Evolutionary conservation across 257 asterid species (phyloP).

Genomic region (Voacanga thouarsii): DNA sequence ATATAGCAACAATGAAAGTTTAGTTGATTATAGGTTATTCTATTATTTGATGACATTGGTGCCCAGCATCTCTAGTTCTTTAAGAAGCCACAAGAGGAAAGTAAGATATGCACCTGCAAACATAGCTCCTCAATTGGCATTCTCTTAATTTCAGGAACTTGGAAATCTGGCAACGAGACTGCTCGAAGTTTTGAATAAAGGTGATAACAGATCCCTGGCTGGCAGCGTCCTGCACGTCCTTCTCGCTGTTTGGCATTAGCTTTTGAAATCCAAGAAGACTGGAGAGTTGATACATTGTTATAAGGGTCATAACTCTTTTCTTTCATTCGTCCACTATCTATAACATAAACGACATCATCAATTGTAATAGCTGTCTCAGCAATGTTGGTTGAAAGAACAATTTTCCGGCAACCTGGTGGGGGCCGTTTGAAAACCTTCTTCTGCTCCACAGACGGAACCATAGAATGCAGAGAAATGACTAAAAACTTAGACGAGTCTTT

Average conservation of each 20-base stretch:
- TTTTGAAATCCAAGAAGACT: slow-evolving; percentile 90
- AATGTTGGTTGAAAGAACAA: slow-evolving; percentile 88
- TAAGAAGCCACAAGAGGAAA: slow-evolving; percentile 7
- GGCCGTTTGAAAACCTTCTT: slow-evolving; percentile 68
- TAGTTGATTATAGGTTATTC: background rate
- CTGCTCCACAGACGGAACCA: slow-evolving; percentile 83
- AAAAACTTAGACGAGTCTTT: slow-evolving; percentile 55
- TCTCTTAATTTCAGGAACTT: slow-evolving; percentile 95
- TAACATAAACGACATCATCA: slow-evolving; percentile 86
- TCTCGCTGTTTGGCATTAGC: slow-evolving; percentile 93
- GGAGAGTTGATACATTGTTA: slow-evolving; percentile 82
- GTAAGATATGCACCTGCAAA: slow-evolving; percentile 56
- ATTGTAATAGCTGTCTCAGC: slow-evolving; percentile 95
- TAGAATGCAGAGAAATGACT: slow-evolving; percentile 71
- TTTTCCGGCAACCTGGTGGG: slow-evolving; percentile 76
- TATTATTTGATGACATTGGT: background rate
- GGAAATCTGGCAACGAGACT: slow-evolving; percentile 73
- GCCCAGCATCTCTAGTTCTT: background rate
- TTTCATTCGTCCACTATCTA: slow-evolving; percentile 94
- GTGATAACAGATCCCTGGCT: slow-evolving; percentile 87
- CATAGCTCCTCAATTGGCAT: slow-evolving; percentile 93
- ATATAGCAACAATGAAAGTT: background rate
- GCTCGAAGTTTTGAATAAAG: slow-evolving; percentile 74
- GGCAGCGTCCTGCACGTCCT: slow-evolving; percentile 99
- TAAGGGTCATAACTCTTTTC: slow-evolving; percentile 89